Percentiles rank a stretch among this genome's conserved stretches.
These are phyloP conservation scores for Candida takata DNA, from an alignment of 805 yeast species.

Conservation along the genomic window DNA sequence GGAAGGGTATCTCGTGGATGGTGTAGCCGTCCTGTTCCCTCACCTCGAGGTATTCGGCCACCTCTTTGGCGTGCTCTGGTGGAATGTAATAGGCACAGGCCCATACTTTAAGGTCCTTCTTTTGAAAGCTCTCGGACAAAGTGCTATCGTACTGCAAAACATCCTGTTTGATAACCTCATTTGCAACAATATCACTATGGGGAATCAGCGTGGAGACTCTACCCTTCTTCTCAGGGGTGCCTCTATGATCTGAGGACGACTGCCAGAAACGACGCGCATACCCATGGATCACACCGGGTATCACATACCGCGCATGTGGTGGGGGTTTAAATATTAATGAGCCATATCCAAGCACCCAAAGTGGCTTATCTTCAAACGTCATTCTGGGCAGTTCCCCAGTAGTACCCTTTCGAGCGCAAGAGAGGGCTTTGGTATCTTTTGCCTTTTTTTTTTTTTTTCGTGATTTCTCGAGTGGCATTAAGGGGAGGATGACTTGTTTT, in stretches of 20 bases:
- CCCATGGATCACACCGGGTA: constrained; percentile 73
- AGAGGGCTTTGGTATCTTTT: too few relatives aligned
- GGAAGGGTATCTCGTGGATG: constrained; percentile 58
- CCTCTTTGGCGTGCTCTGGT: constrained; percentile 52
- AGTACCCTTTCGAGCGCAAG: too few relatives aligned
- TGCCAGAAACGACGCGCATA: constrained; percentile 88
- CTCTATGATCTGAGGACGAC: constrained; percentile 82
- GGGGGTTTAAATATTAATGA: constrained; percentile 89
- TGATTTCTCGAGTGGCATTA: too few relatives aligned
- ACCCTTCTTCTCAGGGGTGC: constrained; percentile 82
- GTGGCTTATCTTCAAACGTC: constrained; percentile 26
- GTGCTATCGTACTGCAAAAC: constrained; percentile 25
- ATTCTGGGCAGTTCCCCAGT: too few relatives aligned
- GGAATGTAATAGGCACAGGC: constrained; percentile 83
- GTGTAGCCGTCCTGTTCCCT: constrained; percentile 90
- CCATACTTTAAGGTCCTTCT: constrained; percentile 50
- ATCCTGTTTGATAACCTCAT: constrained; percentile 36
- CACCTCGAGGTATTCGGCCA: constrained; percentile 62
- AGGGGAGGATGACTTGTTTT: too few relatives aligned
- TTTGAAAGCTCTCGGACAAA: constrained; percentile 22
- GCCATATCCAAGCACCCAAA: constrained; percentile 90
- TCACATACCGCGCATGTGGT: constrained; percentile 50
- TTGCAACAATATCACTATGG: constrained; percentile 40
- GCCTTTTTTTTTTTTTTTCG: too few relatives aligned
- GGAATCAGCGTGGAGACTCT: constrained; percentile 80